These are phyloP conservation scores for Arabidopsis suecica DNA, from an alignment of 345 rosid species.

Conservation along the genomic window DNA sequence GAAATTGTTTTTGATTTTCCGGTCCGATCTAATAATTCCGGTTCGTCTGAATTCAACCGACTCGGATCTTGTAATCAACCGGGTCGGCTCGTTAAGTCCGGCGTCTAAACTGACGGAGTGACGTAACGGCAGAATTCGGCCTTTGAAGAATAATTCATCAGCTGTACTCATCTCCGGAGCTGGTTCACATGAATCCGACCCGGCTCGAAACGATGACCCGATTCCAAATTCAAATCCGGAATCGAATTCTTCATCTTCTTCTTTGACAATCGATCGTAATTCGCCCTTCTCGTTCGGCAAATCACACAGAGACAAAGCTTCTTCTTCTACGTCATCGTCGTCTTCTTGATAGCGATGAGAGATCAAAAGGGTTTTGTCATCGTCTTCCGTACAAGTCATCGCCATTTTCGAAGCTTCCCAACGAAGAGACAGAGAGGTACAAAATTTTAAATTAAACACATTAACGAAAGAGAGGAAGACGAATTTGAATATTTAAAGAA, in stretches of 20 bases:
- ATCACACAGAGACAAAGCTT: slow-evolving; percentile 74
- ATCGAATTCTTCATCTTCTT: slow-evolving; percentile 55
- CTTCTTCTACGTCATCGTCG: slow-evolving; percentile 47
- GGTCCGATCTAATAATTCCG: slow-evolving; percentile 44
- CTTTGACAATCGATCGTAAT: neutral
- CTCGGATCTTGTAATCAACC: slow-evolving; percentile 56
- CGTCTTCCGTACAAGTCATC: slow-evolving; percentile 40
- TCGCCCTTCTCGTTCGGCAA: slow-evolving; percentile 27
- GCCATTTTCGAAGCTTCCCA: slow-evolving; percentile 46
- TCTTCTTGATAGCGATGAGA: slow-evolving; percentile 24
- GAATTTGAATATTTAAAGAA: slow-evolving; percentile 39
- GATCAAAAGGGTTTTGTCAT: slow-evolving; percentile 40
- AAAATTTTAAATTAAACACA: slow-evolving; percentile 30
- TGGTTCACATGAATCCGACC: slow-evolving; percentile 48
- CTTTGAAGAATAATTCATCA: slow-evolving; percentile 76
- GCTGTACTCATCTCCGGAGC: slow-evolving; percentile 72
- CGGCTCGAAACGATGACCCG: slow-evolving; percentile 48
- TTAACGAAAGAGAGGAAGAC: slow-evolving; percentile 30
- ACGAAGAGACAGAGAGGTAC: slow-evolving; percentile 48
- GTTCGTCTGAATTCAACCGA: slow-evolving; percentile 53
- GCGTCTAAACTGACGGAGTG: slow-evolving; percentile 64
- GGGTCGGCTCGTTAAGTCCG: slow-evolving; percentile 32
- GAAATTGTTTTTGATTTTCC: slow-evolving; percentile 55
- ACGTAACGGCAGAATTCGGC: slow-evolving; percentile 71
- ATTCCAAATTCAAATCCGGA: slow-evolving; percentile 53